A percentile compares a stretch with the other conserved stretches of the same genome.
These are phyloP conservation scores for Trichoderma simmonsii DNA, from an alignment of 2,329 filamentous ascomycete species.

Conservation along the genomic window DNA sequence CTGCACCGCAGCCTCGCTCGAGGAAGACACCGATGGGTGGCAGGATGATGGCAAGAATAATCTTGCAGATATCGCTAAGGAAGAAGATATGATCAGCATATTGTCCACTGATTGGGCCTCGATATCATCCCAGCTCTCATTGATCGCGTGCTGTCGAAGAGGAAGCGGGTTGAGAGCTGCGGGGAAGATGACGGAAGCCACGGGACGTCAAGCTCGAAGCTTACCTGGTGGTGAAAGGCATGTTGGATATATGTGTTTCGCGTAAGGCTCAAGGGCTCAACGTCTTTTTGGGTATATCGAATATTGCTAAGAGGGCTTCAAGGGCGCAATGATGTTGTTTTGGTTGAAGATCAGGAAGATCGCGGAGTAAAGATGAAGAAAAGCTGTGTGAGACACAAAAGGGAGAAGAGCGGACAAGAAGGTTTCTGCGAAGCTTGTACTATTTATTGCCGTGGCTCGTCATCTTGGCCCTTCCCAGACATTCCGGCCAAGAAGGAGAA, in stretches of 20 bases:
- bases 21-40: constrained; percentile 92
- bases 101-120: neutral
- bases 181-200: constrained; percentile 19
- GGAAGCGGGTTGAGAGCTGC: neutral
- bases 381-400: neutral
- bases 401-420: neutral
- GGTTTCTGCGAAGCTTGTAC: constrained; percentile 11
- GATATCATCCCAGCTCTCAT: neutral
- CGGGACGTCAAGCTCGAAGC: constrained; percentile 21
- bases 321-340: neutral
- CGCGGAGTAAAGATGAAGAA: neutral
- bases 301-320: neutral
- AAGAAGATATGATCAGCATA: neutral
- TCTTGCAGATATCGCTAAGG: constrained; percentile 58
- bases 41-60: constrained; percentile 83
- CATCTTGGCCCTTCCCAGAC: constrained; percentile 10
- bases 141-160: neutral
- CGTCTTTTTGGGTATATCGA: neutral
- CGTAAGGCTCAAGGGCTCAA: neutral
- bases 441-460: constrained; percentile 17
- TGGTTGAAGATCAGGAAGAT: neutral
- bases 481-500: constrained; percentile 16
- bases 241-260: constrained; percentile 35
- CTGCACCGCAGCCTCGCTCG: constrained; percentile 82
- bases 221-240: constrained; percentile 60